Percentiles rank a stretch among this genome's conserved stretches.
These are phyloP conservation scores for Penicillium pulvis DNA, from an alignment of 495 filamentous ascomycete species.

Conservation along the genomic window DNA sequence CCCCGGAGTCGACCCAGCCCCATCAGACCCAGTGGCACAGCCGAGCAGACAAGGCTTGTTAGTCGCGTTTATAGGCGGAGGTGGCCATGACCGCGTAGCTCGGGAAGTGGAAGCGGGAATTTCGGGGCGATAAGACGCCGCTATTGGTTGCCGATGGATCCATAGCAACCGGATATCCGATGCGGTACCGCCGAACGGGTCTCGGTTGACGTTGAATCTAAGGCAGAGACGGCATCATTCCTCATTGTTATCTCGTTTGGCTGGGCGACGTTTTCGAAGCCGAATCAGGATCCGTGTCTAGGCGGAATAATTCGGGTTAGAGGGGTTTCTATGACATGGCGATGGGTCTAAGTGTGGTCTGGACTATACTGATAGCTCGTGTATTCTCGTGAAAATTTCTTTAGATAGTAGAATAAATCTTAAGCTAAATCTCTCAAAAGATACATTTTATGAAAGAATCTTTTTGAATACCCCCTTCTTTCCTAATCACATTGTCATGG, in stretches of 20 bases:
- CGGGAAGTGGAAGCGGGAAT: conserved; percentile 25
- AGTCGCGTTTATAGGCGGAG: conserved; percentile 9
- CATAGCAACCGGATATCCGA: conserved; percentile 22
- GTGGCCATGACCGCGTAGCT: conserved; percentile 13
- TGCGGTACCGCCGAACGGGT: conserved; percentile 17
- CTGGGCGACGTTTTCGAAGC: conserved; percentile 14
- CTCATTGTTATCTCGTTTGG: conserved; percentile 1
- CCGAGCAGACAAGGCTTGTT: neutral
- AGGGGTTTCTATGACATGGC: conserved; percentile 2
- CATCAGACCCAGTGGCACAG: conserved; percentile 9
- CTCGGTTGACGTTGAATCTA: conserved; percentile 9
- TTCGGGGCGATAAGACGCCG: conserved; percentile 21
- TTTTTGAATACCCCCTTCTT: neutral
- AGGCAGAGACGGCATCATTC: neutral
- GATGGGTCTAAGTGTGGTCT: conserved; percentile 3
- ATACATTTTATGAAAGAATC: neutral
- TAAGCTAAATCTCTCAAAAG: neutral
- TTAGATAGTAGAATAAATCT: conserved; percentile 5
- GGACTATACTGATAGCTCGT: conserved; percentile 27
- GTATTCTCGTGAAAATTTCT: conserved; percentile 7
- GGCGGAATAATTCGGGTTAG: conserved; percentile 21
- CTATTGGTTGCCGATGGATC: conserved; percentile 19
- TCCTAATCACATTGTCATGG: conserved; percentile 15
- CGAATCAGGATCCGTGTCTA: conserved; percentile 20
- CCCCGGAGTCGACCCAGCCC: conserved; percentile 20